Conservation (phyloP, 352 stramenopile genomes). For the Phytopythium helicoides region DNA sequence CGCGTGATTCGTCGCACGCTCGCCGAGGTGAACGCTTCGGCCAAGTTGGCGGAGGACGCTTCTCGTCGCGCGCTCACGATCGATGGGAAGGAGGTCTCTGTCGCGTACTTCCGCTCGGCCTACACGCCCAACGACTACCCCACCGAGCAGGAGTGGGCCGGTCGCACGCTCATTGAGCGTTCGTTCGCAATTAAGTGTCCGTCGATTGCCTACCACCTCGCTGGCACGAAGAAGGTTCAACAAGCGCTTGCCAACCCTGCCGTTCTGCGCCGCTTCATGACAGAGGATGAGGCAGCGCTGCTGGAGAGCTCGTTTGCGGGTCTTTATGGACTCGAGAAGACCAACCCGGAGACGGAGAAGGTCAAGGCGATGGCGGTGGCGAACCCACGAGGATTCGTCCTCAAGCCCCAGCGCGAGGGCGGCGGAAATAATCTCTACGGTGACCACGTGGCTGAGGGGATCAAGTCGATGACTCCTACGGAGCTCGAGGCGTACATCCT, state of each 20-base stretch:
- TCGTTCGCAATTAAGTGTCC: slow-evolving; percentile 96
- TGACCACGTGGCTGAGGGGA: slow-evolving; percentile 83
- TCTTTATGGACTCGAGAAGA: slow-evolving; percentile 92
- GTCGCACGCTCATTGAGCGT: slow-evolving; percentile 84
- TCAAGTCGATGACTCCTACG: slow-evolving; percentile 67
- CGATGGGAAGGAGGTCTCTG: slow-evolving; percentile 79
- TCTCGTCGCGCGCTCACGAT: slow-evolving; percentile 51
- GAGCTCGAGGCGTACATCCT: slow-evolving; percentile 93
- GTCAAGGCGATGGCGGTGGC: slow-evolving; percentile 70
- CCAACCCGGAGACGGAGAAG: slow-evolving; percentile 56
- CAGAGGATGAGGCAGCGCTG: slow-evolving; percentile 46
- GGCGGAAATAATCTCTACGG: slow-evolving; percentile 98
- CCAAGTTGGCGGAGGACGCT: slow-evolving; percentile 28
- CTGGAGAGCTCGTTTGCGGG: slow-evolving; percentile 94
- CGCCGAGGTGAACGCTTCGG: slow-evolving; percentile 47
- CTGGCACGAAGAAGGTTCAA: slow-evolving; percentile 98
- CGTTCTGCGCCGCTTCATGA: slow-evolving; percentile 90
- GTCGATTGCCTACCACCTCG: slow-evolving; percentile 95
- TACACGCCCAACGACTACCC: slow-evolving; percentile 97
- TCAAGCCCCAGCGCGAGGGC: slow-evolving; percentile 98
- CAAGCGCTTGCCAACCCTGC: slow-evolving; percentile 90
- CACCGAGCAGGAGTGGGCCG: slow-evolving; percentile 88
- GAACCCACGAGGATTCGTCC: slow-evolving; percentile 86
- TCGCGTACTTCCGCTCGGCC: slow-evolving; percentile 95
- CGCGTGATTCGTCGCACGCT: slow-evolving; percentile 77